Percentiles rank a stretch among this genome's conserved stretches.
Evolutionary conservation across 2,329 filamentous ascomycete species (phyloP).

Genomic region (Aureobasidium sp.): DNA sequence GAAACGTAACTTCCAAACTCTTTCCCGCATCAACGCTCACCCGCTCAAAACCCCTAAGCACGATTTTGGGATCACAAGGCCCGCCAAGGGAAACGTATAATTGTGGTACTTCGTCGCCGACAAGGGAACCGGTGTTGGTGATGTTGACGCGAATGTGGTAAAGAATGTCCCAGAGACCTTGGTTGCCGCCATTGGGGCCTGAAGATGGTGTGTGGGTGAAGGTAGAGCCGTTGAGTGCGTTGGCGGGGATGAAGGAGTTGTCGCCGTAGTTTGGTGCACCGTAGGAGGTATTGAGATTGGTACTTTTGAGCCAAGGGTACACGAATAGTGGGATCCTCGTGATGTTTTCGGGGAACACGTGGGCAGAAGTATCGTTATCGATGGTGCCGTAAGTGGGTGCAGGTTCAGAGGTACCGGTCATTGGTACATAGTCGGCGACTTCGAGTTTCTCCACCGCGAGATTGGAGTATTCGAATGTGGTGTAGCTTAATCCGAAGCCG

Average conservation of each 20-base stretch:
- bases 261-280: slow-evolving; percentile 52
- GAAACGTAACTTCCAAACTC: slow-evolving; percentile 54
- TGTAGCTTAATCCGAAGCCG: slow-evolving; percentile 69
- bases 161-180: slow-evolving; percentile 56
- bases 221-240: slow-evolving; percentile 46
- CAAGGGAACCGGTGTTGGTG: slow-evolving; percentile 56
- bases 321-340: slow-evolving; percentile 48
- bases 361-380: slow-evolving; percentile 39
- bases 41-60: slow-evolving; percentile 71
- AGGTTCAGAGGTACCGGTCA: slow-evolving; percentile 49
- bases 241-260: slow-evolving; percentile 50
- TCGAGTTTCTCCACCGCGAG: slow-evolving; percentile 43
- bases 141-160: slow-evolving; percentile 59
- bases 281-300: slow-evolving; percentile 52
- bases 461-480: slow-evolving; percentile 61
- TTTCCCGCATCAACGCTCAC: slow-evolving; percentile 60
- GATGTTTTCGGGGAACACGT: slow-evolving; percentile 56
- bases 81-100: slow-evolving; percentile 72
- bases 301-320: slow-evolving; percentile 61
- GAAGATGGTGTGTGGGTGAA: slow-evolving; percentile 54
- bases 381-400: slow-evolving; percentile 53
- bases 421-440: slow-evolving; percentile 47
- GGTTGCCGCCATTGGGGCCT: slow-evolving; percentile 53
- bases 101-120: slow-evolving; percentile 63
- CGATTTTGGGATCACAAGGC: slow-evolving; percentile 52